Conservation (phyloP, 176 grass and related monocot species). For the barley (Hordeum vulgare) region MorexV3_pseudomolecules_assembly NC_058523.1:23305023-23305522, state of each 20-base stretch:
- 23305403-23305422: background rate
- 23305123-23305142: background rate
- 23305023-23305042: background rate
- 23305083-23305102: background rate
- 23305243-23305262: background rate
- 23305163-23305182: background rate
- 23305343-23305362: background rate
- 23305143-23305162: background rate
- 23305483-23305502: slow-evolving; percentile 97
- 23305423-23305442: slow-evolving; percentile 29
- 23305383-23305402: background rate
- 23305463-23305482: slow-evolving; percentile 89
- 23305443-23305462: slow-evolving; percentile 72
- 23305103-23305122: slow-evolving; percentile 10
- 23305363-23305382: background rate
- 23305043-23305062: background rate
- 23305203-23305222: too few relatives aligned
- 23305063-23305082: background rate
- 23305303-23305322: background rate
- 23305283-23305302: background rate
- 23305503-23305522: slow-evolving; percentile 99
- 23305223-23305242: too few relatives aligned
- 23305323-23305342: background rate
- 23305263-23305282: background rate
- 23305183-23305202: too few relatives aligned